Conservation (phyloP, 331 rosid species). For the Spiraea crenata region DNA sequence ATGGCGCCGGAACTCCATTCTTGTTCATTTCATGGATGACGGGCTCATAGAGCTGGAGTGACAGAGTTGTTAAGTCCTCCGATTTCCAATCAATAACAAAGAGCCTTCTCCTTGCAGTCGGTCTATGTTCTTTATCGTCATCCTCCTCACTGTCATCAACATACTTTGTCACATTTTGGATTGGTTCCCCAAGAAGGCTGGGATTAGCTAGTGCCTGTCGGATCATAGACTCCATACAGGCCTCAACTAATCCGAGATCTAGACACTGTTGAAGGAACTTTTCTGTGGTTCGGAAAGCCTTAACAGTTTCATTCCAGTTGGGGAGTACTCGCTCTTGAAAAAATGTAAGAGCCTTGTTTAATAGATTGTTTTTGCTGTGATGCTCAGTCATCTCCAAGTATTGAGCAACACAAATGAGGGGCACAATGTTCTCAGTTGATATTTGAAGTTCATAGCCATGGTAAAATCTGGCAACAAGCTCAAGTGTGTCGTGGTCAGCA, state of each 20-base stretch:
- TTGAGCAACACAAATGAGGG: constrained; percentile 40
- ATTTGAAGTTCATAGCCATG: constrained; percentile 36
- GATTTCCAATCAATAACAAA: constrained; percentile 35
- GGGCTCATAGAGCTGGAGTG: constrained; percentile 44
- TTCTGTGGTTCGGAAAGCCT: constrained; percentile 38
- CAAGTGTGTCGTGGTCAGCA: constrained; percentile 29
- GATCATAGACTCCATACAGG: constrained; percentile 41
- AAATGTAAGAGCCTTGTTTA: constrained; percentile 24
- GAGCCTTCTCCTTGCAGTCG: constrained; percentile 44
- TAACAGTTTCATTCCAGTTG: constrained; percentile 48
- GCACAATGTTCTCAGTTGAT: constrained; percentile 43
- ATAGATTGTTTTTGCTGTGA: constrained; percentile 46
- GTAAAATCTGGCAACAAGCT: constrained; percentile 48
- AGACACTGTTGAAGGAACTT: constrained; percentile 32
- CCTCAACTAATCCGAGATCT: constrained; percentile 40
- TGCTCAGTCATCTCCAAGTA: constrained; percentile 45
- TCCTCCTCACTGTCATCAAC: constrained; percentile 24
- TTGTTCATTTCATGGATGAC: constrained; percentile 35
- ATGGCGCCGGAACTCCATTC: constrained; percentile 25
- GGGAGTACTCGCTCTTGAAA: constrained; percentile 42
- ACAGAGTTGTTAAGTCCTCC: constrained; percentile 42
- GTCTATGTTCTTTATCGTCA: constrained; percentile 16
- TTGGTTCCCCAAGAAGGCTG: constrained; percentile 41
- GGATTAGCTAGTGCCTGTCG: constrained; percentile 35
- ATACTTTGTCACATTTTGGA: constrained; percentile 1